Conservation (phyloP, 331 rosid species). For the Arachis monticola region DNA sequence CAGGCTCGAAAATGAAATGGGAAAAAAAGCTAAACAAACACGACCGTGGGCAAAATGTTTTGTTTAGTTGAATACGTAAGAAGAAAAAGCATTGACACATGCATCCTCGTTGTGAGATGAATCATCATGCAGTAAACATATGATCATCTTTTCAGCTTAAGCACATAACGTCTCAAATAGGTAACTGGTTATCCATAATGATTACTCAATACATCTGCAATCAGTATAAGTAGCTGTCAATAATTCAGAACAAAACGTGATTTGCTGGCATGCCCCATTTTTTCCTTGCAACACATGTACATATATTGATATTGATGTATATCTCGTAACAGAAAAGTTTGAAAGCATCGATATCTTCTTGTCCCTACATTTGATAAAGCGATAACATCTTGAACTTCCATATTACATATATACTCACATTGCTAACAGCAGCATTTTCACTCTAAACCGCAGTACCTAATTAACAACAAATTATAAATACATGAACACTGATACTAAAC, state of each 20-base stretch:
- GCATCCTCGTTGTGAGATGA: neutral
- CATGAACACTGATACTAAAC: neutral
- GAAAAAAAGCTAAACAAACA: no score
- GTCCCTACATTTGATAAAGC: slow-evolving; percentile 28
- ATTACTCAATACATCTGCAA: neutral
- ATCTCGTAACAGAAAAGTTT: slow-evolving; percentile 22
- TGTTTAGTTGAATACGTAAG: neutral
- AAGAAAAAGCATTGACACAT: neutral
- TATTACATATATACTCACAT: slow-evolving; percentile 13
- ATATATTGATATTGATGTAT: neutral
- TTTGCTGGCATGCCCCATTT: slow-evolving; percentile 26
- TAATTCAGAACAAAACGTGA: neutral
- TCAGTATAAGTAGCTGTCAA: slow-evolving; percentile 27
- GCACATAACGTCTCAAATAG: neutral
- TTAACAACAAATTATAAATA: neutral
- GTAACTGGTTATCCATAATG: neutral
- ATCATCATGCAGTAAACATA: neutral
- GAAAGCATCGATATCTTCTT: slow-evolving; percentile 27
- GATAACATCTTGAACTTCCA: slow-evolving; percentile 20
- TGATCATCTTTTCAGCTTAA: neutral
- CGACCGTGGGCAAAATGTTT: neutral
- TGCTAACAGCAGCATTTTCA: slow-evolving; percentile 25
- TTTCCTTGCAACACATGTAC: slow-evolving; percentile 10
- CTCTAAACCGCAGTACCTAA: slow-evolving; percentile 29
- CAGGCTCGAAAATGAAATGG: neutral